Conservation (phyloP, 306 rosid genomes). For the Amphicarpaea edgeworthii region DNA sequence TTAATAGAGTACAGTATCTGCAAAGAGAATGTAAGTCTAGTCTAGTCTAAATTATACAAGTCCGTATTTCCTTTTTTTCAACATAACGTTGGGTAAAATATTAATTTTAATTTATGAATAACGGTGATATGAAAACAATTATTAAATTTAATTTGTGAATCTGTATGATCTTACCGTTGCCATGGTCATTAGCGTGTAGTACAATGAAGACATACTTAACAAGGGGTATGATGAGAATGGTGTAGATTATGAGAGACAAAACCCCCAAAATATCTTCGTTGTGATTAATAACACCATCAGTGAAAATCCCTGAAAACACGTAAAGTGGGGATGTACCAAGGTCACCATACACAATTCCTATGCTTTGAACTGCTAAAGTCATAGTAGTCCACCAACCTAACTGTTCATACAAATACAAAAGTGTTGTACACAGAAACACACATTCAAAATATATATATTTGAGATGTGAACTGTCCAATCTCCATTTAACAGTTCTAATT, state of each 20-base stretch:
- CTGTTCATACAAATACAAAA: neutral
- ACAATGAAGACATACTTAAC: slow-evolving; percentile 21
- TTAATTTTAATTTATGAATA: no score
- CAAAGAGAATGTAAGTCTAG: no score
- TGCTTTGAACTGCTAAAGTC: slow-evolving; percentile 31
- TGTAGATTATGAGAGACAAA: slow-evolving; percentile 31
- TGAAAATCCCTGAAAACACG: neutral
- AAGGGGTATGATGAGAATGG: neutral
- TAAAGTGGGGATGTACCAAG: slow-evolving; percentile 35
- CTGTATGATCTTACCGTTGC: slow-evolving; percentile 41
- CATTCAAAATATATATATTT: no score
- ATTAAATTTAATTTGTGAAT: no score
- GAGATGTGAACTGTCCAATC: no score
- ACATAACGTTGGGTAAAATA: no score
- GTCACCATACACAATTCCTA: slow-evolving; percentile 40
- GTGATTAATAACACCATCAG: neutral
- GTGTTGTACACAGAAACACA: no score
- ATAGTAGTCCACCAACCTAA: neutral
- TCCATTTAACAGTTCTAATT: no score
- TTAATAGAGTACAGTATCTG: no score
- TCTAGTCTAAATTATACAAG: no score
- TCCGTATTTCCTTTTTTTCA: no score
- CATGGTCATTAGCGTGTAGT: slow-evolving; percentile 4
- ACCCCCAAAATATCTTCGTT: neutral
- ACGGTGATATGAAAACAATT: no score